Evolutionary conservation across 2,329 filamentous ascomycete genomes (phyloP), one percentile per base, ranked within the genome.

Genomic region (Aciculosporium take): DNA sequence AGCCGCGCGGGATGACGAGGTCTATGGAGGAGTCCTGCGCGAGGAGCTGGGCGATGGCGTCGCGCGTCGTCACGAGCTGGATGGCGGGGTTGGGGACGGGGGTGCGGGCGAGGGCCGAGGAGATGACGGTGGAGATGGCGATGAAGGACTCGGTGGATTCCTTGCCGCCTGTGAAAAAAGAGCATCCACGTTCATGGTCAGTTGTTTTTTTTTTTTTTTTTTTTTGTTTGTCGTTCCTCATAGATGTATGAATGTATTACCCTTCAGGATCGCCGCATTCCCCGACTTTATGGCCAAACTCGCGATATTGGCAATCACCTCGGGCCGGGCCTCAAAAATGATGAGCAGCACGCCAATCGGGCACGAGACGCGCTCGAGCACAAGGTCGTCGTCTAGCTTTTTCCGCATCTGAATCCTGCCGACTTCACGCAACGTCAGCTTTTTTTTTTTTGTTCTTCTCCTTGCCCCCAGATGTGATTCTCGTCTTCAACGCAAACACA

Each of bases 231-330:
- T n/a, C n/a, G n/a, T n/a, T n/a, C n/a, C n/a, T n/a, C n/a, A n/a
- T n/a, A n/a, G n/a, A n/a, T n/a, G n/a, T n/a, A n/a, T n/a, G n/a
- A n/a, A n/a, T 12, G 13, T 33, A 46, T 9, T 53, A 72, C 79
- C 89, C 70, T 98, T 98, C 46, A 98, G 69, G 53, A 98, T 96
- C 39, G 88, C 91, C 28, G 91, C 84, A 61, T 98, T 98, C 53
- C 87, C 91, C 10, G 89, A 96, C 61, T 98, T 98, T 62, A 98
- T 84, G 29, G 91, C 88, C 20, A 98, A 71, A 4, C 88, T 85
- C 47, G 91, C 87, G 56, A 98, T 96, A 62, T 98, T 98, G 56
- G 89, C 91, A 56, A 98, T 95, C 49, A 98, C 91, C 64, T 98
- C 91, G 6, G 91, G 91, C 7, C 91, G 82, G 28, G 91, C 91